These are phyloP conservation scores for Geosmithia flava DNA, from an alignment of 2,329 filamentous ascomycete genomes.

Conservation along the genomic window DNA sequence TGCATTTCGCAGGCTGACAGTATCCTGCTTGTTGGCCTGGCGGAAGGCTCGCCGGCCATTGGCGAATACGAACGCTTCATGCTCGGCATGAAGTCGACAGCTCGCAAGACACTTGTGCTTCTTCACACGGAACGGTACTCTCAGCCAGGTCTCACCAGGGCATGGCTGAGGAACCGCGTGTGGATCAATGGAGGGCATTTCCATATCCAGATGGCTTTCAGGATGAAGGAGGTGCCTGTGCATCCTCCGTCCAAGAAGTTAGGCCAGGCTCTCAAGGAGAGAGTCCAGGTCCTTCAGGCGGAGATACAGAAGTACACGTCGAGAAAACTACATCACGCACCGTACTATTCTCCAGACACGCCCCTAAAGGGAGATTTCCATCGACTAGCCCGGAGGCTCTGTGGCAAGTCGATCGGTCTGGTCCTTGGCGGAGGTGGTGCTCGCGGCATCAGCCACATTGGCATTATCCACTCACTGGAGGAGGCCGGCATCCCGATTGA, in stretches of 20 bases:
- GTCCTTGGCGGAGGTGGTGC: slow-evolving; percentile 92
- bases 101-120: slow-evolving; percentile 82
- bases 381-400: slow-evolving; percentile 75
- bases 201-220: slow-evolving; percentile 91
- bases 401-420: slow-evolving; percentile 86
- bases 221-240: slow-evolving; percentile 61
- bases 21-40: slow-evolving; percentile 82
- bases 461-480: slow-evolving; percentile 88
- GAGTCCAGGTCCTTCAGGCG: slow-evolving; percentile 88
- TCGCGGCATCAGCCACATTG: slow-evolving; percentile 81
- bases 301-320: slow-evolving; percentile 98
- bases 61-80: slow-evolving; percentile 96
- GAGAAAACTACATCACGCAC: slow-evolving; percentile 67
- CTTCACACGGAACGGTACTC: slow-evolving; percentile 85
- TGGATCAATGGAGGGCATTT: slow-evolving; percentile 99
- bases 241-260: slow-evolving; percentile 66
- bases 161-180: slow-evolving; percentile 83
- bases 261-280: slow-evolving; percentile 76
- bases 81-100: slow-evolving; percentile 93
- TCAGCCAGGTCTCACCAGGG: slow-evolving; percentile 67
- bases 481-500: slow-evolving; percentile 95
- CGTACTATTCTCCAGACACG: slow-evolving; percentile 81
- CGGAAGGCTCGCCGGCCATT: slow-evolving; percentile 78
- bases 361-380: slow-evolving; percentile 97
- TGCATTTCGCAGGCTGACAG: slow-evolving; percentile 96